Base-by-base conservation (phyloP, 1,284 basidiomycete genomes). In the Singerocomus inundabilis region DNA sequence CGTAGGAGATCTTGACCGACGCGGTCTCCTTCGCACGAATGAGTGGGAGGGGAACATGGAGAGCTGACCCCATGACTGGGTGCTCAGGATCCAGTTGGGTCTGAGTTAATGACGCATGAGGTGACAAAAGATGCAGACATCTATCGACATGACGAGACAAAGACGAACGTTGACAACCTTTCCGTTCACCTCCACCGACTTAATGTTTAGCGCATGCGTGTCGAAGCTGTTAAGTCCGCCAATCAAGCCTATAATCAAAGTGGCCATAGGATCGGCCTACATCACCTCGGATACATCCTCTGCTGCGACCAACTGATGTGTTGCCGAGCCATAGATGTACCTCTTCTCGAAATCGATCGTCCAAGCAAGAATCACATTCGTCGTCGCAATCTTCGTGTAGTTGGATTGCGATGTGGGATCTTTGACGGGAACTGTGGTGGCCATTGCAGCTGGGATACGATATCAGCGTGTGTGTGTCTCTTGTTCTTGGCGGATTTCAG, bases 331-430 rank as follows among this genome's bases (percentile, higher is more conserved):
- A 31, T 72, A 67, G 57, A 99, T 81, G 51, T 79, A 70, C 59
- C 84, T 72, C 11, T 72, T 67, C 1, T 79, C 67, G 72, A 93
- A 98, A 72, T 98, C 86, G 58, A 98, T 75, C 1, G 67, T 72
- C 95, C 95, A 98, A 53, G 90, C 81, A 49, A 98, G 82, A 38
- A 79, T 69, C 32, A 93, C 73, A 66, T 93, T 82, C 39, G 78
- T 74, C 2, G 88, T 85, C 2, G 73, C 70, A 59, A 93, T 78
- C 38, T 88, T 72, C 4, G 72, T 65, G 70, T 91, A 93, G 73
- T 96, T 96, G 31, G 90, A 81, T 62, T 92, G 85, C 0, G 88
- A 87, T 0, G 88, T 83, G 2, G 84, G 85, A 67, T 68, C 63
- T 15, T 26, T 2, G 39, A 48, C 13, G 6, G 48, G 47, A 15